Evolutionary conservation across 169 alveolate genomes (phyloP).

Genomic region (Plasmodium coatneyi): DNA sequence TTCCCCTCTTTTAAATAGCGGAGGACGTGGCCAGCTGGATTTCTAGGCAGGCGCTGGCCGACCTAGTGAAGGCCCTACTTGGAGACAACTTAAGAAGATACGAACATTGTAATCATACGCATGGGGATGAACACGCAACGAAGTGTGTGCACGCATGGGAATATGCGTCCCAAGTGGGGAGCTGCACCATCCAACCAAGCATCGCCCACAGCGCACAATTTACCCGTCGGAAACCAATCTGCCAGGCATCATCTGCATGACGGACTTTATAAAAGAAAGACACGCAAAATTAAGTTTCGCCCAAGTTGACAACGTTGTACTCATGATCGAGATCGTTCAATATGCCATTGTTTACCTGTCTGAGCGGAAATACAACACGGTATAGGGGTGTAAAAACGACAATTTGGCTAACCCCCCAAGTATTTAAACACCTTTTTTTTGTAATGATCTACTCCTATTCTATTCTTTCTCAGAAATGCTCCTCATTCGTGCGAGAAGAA

Average conservation of each 20-base stretch:
- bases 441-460: not conserved
- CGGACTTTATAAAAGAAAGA: constrained; percentile 54
- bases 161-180: not conserved
- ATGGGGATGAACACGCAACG: not conserved
- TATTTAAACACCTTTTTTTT: not conserved
- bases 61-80: constrained; percentile 32
- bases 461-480: constrained; percentile 12
- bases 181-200: not conserved
- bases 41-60: constrained; percentile 64
- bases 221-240: not conserved
- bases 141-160: not conserved
- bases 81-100: constrained; percentile 27
- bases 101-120: constrained; percentile 40
- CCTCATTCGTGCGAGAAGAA: constrained; percentile 23
- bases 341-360: constrained; percentile 41
- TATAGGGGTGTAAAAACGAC: not conserved
- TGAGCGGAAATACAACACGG: constrained; percentile 52
- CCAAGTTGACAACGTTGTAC: constrained; percentile 64
- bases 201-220: not conserved
- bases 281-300: constrained; percentile 17
- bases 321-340: constrained; percentile 56
- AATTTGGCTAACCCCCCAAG: not conserved
- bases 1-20: constrained; percentile 16
- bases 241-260: constrained; percentile 33
- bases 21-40: constrained; percentile 68